Conservation (phyloP, 129 eudicot genomes). For the Apium graveolens region DNA sequence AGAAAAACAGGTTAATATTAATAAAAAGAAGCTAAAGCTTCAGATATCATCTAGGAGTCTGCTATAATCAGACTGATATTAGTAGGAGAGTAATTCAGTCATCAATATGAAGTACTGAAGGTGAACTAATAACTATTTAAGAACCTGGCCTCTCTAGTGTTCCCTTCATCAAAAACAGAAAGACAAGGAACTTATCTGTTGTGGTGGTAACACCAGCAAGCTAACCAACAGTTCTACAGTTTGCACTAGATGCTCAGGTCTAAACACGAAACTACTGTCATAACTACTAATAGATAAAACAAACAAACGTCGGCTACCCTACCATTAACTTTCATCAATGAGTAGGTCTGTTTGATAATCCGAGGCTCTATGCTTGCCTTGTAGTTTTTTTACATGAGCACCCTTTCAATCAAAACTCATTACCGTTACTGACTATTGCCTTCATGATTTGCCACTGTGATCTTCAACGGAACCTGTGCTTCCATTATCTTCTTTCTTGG, state of each 20-base stretch:
- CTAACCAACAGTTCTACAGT: background rate
- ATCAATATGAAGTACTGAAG: background rate
- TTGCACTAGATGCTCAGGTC: constrained; percentile 4
- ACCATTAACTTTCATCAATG: background rate
- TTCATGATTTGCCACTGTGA: constrained; percentile 12
- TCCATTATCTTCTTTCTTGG: constrained; percentile 23
- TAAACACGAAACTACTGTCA: constrained; percentile 8
- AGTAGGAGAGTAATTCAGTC: background rate
- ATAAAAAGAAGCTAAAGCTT: background rate
- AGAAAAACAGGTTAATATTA: background rate
- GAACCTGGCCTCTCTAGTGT: background rate
- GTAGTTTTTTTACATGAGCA: background rate
- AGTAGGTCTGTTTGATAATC: constrained; percentile 8
- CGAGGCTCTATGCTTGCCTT: background rate
- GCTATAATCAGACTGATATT: background rate
- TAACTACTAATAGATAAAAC: constrained; percentile 3
- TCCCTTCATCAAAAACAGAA: background rate
- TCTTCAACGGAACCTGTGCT: constrained; percentile 20
- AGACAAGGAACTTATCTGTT: constrained; percentile 2
- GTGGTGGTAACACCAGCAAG: background rate
- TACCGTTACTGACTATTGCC: background rate
- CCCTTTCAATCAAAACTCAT: background rate
- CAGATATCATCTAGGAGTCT: background rate
- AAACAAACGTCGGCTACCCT: background rate
- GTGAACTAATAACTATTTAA: background rate